phyloP scores from a whole-genome alignment of 225 moss, liverwort and hornwort species.

The Bryoerythrophyllum caledonicum region DNA sequence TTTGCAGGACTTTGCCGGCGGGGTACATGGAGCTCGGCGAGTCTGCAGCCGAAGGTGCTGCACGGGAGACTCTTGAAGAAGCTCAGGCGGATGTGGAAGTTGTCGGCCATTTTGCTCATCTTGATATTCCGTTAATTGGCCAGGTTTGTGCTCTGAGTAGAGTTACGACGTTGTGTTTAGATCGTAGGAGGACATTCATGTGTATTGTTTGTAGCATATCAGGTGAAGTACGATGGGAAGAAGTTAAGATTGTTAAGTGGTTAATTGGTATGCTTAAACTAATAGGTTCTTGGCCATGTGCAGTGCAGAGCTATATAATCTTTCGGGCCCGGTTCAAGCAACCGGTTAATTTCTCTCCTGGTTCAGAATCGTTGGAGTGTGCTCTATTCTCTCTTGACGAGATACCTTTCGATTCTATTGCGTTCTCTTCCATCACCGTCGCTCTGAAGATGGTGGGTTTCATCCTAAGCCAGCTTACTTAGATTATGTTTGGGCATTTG shows the following conservation, averaged over 20 bases:
- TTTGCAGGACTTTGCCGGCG: slow-evolving; percentile 89
- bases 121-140: slow-evolving; percentile 91
- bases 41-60: slow-evolving; percentile 98
- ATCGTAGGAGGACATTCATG: background rate
- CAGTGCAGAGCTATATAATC: slow-evolving; percentile 99
- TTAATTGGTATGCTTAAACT: slow-evolving; percentile 13
- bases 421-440: slow-evolving; percentile 83
- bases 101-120: slow-evolving; percentile 80
- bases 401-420: slow-evolving; percentile 84
- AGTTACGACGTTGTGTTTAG: slow-evolving; percentile 13
- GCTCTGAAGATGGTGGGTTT: slow-evolving; percentile 79
- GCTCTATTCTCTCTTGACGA: slow-evolving; percentile 80
- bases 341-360: slow-evolving; percentile 70
- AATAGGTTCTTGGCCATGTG: slow-evolving; percentile 56
- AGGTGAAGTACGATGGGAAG: background rate
- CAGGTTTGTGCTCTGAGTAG: slow-evolving; percentile 60
- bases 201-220: background rate
- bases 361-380: slow-evolving; percentile 90
- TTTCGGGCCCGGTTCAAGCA: slow-evolving; percentile 90
- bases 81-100: slow-evolving; percentile 90
- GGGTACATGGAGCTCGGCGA: slow-evolving; percentile 99
- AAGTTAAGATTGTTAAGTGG: background rate
- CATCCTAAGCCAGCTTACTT: background rate
- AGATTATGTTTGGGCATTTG: slow-evolving; percentile 3
- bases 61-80: slow-evolving; percentile 94